These are phyloP conservation scores for Alnus glutinosa DNA, from an alignment of 306 rosid species.

Conservation along the genomic window DNA sequence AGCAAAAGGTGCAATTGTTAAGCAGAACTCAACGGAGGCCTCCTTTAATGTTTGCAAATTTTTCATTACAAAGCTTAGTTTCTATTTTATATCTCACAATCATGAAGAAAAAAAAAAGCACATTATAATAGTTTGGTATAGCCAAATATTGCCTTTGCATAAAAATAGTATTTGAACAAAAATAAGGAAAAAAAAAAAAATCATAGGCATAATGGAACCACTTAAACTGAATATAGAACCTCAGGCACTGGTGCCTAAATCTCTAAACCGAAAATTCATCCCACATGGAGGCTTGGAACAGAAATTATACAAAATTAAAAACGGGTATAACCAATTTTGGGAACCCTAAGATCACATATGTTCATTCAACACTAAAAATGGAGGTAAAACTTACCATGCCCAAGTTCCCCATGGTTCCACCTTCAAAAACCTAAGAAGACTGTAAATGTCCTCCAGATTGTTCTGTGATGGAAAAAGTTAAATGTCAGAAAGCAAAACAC, in stretches of 20 bases:
- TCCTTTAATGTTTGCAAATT: not conserved
- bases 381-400: constrained; percentile 69
- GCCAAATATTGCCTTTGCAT: not conserved
- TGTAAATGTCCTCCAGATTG: constrained; percentile 84
- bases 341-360: not conserved
- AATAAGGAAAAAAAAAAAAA: not conserved
- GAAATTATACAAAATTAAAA: constrained; percentile 1
- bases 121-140: not conserved
- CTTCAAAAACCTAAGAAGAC: constrained; percentile 92
- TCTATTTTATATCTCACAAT: not conserved
- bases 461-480: constrained; percentile 57
- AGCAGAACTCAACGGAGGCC: not conserved
- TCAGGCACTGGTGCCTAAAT: not conserved
- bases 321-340: not conserved
- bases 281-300: not conserved
- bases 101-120: too few species aligned
- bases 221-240: not conserved
- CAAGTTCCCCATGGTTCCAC: constrained; percentile 99
- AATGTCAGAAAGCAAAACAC: constrained; percentile 39
- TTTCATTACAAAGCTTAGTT: not conserved
- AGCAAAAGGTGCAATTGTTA: not conserved
- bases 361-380: constrained; percentile 10
- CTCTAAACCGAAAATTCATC: not conserved
- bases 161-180: not conserved
- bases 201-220: not conserved